A percentile compares a stretch with the other conserved stretches of the same genome.
These are phyloP conservation scores for Hamamelis virginiana DNA, from an alignment of 164 flowering plant genomes.

Conservation along the genomic window DNA sequence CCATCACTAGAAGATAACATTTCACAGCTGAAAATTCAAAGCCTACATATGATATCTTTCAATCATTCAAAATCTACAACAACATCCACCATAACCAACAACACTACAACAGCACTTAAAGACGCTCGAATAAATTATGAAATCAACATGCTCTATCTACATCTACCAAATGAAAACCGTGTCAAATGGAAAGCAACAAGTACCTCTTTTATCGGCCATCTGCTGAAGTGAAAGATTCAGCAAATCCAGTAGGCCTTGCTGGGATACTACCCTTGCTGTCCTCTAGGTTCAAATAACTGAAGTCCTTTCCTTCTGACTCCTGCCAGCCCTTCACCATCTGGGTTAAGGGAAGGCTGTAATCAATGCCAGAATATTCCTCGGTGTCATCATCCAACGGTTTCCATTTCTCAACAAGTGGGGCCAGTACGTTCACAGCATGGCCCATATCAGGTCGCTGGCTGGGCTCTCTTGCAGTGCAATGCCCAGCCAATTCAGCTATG, in stretches of 20 bases:
- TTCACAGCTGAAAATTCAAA: too few species aligned
- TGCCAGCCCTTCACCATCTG: constrained; percentile 74
- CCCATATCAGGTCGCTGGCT: constrained; percentile 66
- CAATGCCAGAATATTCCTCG: constrained; percentile 60
- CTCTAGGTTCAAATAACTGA: constrained; percentile 38
- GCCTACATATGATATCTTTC: too few species aligned
- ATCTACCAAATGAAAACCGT: constrained; percentile 19
- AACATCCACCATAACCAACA: too few species aligned
- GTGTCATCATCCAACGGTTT: constrained; percentile 44
- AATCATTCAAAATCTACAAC: too few species aligned
- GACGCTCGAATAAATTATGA: not conserved
- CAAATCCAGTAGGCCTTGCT: constrained; percentile 58
- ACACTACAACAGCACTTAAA: too few species aligned
- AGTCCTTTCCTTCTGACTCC: constrained; percentile 54
- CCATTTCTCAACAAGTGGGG: constrained; percentile 63
- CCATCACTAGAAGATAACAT: too few species aligned
- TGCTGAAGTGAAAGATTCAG: constrained; percentile 60
- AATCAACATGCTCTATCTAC: constrained; percentile 19
- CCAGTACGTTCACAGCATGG: constrained; percentile 58
- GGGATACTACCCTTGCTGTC: constrained; percentile 64
- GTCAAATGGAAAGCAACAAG: constrained; percentile 35
- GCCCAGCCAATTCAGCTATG: constrained; percentile 63
- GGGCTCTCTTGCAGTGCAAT: constrained; percentile 66
- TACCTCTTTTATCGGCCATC: constrained; percentile 55
- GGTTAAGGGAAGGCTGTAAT: constrained; percentile 57